phyloP scores from a whole-genome alignment of 1,284 basidiomycete species.

The Marasmius sp. region DNA sequence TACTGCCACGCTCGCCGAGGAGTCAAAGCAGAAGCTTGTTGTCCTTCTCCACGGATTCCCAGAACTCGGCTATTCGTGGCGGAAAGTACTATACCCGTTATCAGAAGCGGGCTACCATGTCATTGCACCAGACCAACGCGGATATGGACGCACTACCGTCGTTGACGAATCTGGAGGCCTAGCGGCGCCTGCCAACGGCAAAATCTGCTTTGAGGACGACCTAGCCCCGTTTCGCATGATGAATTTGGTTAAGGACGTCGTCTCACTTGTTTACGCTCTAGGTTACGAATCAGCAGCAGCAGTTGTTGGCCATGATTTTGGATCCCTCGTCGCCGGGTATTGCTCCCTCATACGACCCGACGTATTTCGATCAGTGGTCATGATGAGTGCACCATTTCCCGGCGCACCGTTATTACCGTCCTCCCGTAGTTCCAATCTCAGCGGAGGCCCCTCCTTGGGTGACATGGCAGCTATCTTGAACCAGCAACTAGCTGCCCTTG shows the following conservation, averaged over 20 bases:
- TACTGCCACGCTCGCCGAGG: conserved; percentile 13
- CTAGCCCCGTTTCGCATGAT: conserved; percentile 47
- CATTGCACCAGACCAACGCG: conserved; percentile 53
- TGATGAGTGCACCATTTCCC: conserved; percentile 59
- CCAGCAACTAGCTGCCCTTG: conserved; percentile 36
- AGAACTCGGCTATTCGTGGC: conserved; percentile 65
- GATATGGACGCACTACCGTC: conserved; percentile 42
- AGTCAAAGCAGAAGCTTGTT: conserved; percentile 40
- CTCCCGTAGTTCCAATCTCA: conserved; percentile 9
- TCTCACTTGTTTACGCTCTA: conserved; percentile 50
- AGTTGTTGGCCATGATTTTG: conserved; percentile 63
- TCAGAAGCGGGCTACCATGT: conserved; percentile 48
- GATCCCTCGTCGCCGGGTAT: conserved; percentile 50
- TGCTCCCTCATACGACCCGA: conserved; percentile 56
- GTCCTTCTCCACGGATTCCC: conserved; percentile 68
- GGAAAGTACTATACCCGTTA: conserved; percentile 53
- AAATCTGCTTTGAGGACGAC: conserved; percentile 46
- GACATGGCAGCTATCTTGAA: conserved; percentile 16
- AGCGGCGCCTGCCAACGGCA: conserved; percentile 9
- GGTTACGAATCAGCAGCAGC: conserved; percentile 46
- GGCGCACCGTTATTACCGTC: conserved; percentile 38
- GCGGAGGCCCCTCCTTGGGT: conserved; percentile 13
- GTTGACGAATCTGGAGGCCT: conserved; percentile 3
- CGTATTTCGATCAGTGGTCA: conserved; percentile 51
- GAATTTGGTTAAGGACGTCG: conserved; percentile 51